Evolutionary conservation across 306 rosid species (phyloP), one percentile per base, ranked within the genome.

Genomic region (Trichosanthes truncata): DNA sequence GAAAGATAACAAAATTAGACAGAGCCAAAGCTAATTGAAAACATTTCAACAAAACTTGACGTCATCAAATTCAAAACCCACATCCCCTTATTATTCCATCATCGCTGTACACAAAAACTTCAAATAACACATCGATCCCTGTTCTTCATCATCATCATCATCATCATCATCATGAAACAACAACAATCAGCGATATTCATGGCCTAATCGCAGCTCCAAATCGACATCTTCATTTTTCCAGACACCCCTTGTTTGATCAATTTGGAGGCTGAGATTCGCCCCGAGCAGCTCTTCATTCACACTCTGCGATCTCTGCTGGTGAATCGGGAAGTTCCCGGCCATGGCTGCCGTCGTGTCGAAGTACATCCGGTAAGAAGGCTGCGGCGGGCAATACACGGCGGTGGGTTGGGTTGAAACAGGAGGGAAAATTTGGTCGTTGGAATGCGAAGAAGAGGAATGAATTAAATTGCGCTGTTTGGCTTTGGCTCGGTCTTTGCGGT

Each of bases 121-220:
- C 14, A 14, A 65, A 35, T n/a, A 65, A 65, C 43, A n/a, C n/a
- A n/a, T n/a, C 23, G 10, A 65, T 1, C 5, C 73, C 35, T 35
- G n/a, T 25, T 61, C 40, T 29, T 61, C 38, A 15, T 33, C 23
- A 3, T 63, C 45, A 15, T 33, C 21, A 3, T 29, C 1, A n/a
- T 61, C 38, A 15, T 33, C 23, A 3, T 63, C 45, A 15, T 33
- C 21, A 3, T 29, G n/a, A n/a, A n/a, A n/a, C n/a, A n/a, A n/a
- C 1, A 60, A 6, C 4, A 38, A 48, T 73, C 78, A 82, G 52
- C 77, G 82, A 46, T 86, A 87, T 84, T 90, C 84, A 80, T 88
- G 88, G 51, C 98, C 97, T 41, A 94, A 89, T 45, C 97, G 93
- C 65, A 94, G 98, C 92, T 92, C 97, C 86, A 92, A 91, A 79